A percentile compares a stretch with the other conserved stretches of the same genome.
Conservation (phyloP, 139 green algal species). For the Edaphochlamys debaryana region DNA sequence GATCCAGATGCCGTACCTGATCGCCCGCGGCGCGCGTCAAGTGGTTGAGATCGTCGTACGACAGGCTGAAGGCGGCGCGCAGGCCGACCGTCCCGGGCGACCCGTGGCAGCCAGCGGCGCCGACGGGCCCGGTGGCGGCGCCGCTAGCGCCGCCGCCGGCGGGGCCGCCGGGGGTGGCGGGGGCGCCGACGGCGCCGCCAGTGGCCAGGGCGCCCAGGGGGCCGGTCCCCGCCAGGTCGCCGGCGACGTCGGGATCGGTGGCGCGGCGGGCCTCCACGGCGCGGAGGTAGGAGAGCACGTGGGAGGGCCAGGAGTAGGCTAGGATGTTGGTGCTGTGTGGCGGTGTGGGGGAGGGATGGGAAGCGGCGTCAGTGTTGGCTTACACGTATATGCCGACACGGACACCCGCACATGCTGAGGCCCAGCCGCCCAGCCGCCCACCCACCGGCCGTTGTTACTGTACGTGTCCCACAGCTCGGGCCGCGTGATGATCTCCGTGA, state of each 20-base stretch:
- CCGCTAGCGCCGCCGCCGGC: neutral
- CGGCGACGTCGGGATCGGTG: neutral
- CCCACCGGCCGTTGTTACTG: constrained; percentile 63
- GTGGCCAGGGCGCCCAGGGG: constrained; percentile 48
- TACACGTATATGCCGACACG: neutral
- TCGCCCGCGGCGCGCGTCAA: constrained; percentile 3
- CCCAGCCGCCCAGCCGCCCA: too few species aligned
- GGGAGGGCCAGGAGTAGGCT: constrained; percentile 89
- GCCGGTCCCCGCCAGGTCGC: too few species aligned
- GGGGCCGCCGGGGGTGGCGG: neutral
- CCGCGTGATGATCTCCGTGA: constrained; percentile 86
- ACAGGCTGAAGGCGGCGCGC: constrained; percentile 31
- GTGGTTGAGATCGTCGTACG: constrained; percentile 33
- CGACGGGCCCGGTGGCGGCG: neutral
- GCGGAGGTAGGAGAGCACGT: constrained; percentile 85
- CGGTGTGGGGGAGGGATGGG: neutral
- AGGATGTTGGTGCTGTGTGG: constrained; percentile 81
- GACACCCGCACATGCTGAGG: too few species aligned
- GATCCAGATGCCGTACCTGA: too few species aligned
- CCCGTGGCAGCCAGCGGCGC: neutral
- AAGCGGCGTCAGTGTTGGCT: neutral
- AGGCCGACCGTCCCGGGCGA: neutral
- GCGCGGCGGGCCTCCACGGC: constrained; percentile 59
- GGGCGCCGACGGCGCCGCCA: constrained; percentile 7
- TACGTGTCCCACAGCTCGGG: constrained; percentile 79